Conservation (phyloP, 2,329 filamentous ascomycete species). For the Myriosclerotinia duriaeana region DNA sequence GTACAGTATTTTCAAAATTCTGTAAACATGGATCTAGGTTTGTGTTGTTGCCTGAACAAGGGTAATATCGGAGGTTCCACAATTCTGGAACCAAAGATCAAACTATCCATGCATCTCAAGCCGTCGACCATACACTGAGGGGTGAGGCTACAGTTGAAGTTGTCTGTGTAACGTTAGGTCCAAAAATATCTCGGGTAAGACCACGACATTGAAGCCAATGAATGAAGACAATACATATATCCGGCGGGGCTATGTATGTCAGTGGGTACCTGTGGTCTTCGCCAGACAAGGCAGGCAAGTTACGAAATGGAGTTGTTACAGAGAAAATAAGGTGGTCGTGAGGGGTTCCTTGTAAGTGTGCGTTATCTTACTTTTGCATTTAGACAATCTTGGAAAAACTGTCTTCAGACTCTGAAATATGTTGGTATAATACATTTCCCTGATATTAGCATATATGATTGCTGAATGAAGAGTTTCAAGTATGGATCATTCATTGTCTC, state of each 20-base stretch:
- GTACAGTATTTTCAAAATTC: slow-evolving; percentile 6
- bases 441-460: not conserved
- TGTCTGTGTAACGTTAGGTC: slow-evolving; percentile 12
- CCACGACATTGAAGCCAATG: slow-evolving; percentile 10
- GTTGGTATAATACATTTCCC: not conserved
- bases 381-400: not conserved
- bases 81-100: slow-evolving; percentile 11
- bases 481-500: not conserved
- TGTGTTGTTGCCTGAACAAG: not conserved
- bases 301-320: not conserved
- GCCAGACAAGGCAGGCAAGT: not conserved
- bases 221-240: not conserved
- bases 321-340: not conserved
- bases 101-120: slow-evolving; percentile 12
- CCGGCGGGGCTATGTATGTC: not conserved
- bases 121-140: not conserved
- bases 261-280: not conserved
- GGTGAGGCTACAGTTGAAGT: slow-evolving; percentile 1
- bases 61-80: slow-evolving; percentile 8
- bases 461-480: not conserved
- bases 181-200: not conserved
- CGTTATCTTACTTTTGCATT: not conserved
- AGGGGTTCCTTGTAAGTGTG: not conserved
- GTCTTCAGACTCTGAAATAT: not conserved
- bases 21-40: slow-evolving; percentile 13